Conservation (phyloP, 306 rosid species). For the Vachellia pachyceras region DNA sequence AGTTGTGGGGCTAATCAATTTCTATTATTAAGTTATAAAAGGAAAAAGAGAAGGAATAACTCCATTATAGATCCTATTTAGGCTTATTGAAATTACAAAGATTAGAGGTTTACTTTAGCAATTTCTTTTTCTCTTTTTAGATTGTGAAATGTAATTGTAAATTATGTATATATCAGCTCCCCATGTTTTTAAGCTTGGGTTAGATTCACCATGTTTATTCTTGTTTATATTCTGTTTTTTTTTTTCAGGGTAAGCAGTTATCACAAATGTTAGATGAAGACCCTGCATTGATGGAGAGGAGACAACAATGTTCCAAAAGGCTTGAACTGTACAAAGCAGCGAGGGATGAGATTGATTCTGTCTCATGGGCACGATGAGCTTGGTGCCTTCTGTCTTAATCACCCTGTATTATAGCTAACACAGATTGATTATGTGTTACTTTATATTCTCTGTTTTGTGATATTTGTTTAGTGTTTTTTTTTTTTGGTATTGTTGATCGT, state of each 20-base stretch:
- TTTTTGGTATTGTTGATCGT: background rate
- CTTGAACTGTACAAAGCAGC: conserved; percentile 94
- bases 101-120: background rate
- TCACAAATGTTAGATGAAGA: conserved; percentile 84
- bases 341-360: conserved; percentile 93
- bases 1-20: background rate
- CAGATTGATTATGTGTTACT: too few relatives aligned
- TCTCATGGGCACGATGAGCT: conserved; percentile 78
- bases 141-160: background rate
- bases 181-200: background rate
- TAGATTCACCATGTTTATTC: background rate
- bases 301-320: conserved; percentile 83
- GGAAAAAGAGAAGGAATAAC: too few relatives aligned
- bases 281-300: conserved; percentile 93
- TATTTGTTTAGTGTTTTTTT: conserved; percentile 1
- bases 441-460: background rate
- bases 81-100: background rate
- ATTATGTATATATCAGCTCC: background rate
- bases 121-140: background rate
- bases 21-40: background rate
- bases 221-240: background rate
- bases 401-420: too few relatives aligned
- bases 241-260: conserved; percentile 70
- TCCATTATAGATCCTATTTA: too few relatives aligned
- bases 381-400: conserved; percentile 1